These are phyloP conservation scores for Gentiana macrophylla DNA, from an alignment of 257 asterid species.

Conservation along the genomic window DNA sequence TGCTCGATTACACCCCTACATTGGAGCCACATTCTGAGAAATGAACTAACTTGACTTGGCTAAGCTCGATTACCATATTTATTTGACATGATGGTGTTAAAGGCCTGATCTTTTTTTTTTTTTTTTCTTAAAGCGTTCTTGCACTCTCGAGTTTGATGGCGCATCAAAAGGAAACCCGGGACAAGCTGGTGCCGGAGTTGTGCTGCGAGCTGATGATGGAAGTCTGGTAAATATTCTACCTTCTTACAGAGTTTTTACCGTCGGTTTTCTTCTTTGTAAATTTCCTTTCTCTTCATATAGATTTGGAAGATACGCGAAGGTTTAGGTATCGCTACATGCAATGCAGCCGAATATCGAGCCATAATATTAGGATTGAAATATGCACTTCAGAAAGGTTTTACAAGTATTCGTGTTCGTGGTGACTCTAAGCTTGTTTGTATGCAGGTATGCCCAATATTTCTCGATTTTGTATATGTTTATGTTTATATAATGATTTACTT, in stretches of 20 bases:
- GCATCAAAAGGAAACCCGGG: slow-evolving; percentile 99
- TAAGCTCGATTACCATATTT: too few relatives aligned
- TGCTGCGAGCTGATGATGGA: slow-evolving; percentile 86
- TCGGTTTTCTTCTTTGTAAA: slow-evolving; percentile 3
- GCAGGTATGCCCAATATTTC: slow-evolving; percentile 58
- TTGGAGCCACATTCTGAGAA: background rate
- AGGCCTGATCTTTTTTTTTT: background rate
- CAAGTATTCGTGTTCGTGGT: slow-evolving; percentile 83
- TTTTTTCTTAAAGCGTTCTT: slow-evolving; percentile 40
- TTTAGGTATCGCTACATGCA: slow-evolving; percentile 82
- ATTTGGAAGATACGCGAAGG: slow-evolving; percentile 90
- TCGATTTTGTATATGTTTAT: background rate
- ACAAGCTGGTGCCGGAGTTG: slow-evolving; percentile 94
- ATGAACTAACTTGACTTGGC: background rate
- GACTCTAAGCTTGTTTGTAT: slow-evolving; percentile 97
- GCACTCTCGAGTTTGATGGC: slow-evolving; percentile 91
- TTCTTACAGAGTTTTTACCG: background rate
- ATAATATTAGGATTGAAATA: slow-evolving; percentile 76
- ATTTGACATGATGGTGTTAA: too few relatives aligned
- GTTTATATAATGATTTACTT: background rate
- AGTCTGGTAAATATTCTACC: slow-evolving; percentile 38
- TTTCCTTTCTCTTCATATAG: slow-evolving; percentile 31
- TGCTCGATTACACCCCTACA: background rate
- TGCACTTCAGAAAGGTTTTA: slow-evolving; percentile 84
- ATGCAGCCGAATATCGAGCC: slow-evolving; percentile 91